Evolutionary conservation across 176 grass and related monocot genomes (phyloP).

Genomic region (Bonia amplexicaulis): DNA sequence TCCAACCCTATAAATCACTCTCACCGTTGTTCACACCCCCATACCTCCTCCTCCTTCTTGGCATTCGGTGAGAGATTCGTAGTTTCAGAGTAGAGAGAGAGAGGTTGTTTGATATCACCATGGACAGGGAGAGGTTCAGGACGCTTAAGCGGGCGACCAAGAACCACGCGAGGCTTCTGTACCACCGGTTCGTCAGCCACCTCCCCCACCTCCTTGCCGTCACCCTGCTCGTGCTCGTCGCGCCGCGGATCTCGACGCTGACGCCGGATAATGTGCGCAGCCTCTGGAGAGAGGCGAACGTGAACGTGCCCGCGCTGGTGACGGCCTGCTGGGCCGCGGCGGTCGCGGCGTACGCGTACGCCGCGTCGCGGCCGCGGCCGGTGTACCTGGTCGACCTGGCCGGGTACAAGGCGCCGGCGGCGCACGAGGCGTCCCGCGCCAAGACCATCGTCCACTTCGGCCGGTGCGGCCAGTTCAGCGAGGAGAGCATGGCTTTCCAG

Average conservation of each 20-base stretch:
- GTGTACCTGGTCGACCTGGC: conserved; percentile 71
- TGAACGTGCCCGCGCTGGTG: conserved; percentile 2
- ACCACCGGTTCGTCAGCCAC: conserved; percentile 27
- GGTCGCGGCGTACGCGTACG: conserved; percentile 32
- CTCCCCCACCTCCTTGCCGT: conserved; percentile 24
- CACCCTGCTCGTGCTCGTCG: conserved; percentile 10
- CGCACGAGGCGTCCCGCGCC: conserved; percentile 55
- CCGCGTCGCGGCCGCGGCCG: conserved; percentile 33
- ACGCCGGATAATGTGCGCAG: neutral
- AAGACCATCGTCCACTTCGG: conserved; percentile 61
- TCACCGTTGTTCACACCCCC: neutral
- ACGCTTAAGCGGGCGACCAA: conserved; percentile 21
- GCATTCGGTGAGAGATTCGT: neutral
- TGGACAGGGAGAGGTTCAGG: conserved; percentile 22
- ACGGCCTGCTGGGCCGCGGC: neutral
- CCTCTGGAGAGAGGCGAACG: neutral
- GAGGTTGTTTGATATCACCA: neutral
- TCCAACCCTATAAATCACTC: conserved; percentile 45
- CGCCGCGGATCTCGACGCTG: conserved; percentile 4
- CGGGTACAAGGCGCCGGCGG: conserved; percentile 37
- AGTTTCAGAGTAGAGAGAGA: neutral
- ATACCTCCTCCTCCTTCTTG: neutral
- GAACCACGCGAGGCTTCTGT: conserved; percentile 34
- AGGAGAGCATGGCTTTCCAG: conserved; percentile 81
- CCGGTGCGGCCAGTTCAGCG: conserved; percentile 41